Evolutionary conservation across 306 rosid genomes (phyloP).

Genomic region (Lagenaria siceraria): DNA sequence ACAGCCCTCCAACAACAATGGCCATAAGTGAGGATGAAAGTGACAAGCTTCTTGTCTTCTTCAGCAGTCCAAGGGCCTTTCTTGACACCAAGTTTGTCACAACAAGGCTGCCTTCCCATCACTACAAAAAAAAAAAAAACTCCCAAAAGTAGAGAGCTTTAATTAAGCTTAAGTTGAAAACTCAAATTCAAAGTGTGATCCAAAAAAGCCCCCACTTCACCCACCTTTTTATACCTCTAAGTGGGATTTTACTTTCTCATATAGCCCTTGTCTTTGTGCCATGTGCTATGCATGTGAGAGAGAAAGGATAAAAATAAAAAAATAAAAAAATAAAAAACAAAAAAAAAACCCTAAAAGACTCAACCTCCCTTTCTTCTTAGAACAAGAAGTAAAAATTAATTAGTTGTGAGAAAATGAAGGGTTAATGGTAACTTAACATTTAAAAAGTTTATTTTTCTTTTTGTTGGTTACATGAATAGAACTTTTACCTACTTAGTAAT

Average conservation of each 20-base stretch:
- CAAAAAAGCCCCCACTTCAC: neutral
- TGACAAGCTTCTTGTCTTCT: constrained; percentile 75
- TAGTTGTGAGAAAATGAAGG: neutral
- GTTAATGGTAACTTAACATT: neutral
- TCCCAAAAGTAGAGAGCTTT: neutral
- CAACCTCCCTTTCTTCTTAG: neutral
- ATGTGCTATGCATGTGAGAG: neutral
- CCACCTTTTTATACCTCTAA: neutral
- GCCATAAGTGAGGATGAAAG: constrained; percentile 63
- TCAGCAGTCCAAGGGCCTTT: constrained; percentile 96
- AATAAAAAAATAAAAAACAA: no score
- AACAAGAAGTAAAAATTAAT: neutral
- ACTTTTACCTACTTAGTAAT: neutral
- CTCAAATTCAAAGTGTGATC: neutral
- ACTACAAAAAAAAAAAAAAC: neutral
- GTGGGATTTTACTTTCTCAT: neutral
- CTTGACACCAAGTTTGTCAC: constrained; percentile 93
- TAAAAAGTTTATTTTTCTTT: neutral
- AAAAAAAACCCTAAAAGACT: neutral
- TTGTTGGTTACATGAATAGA: neutral
- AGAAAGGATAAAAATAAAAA: no score
- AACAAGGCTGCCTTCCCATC: constrained; percentile 97
- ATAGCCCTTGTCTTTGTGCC: neutral
- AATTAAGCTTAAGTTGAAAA: neutral
- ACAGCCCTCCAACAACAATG: constrained; percentile 94